Evolutionary conservation across 2,329 filamentous ascomycete genomes (phyloP), one percentile per base, ranked within the genome.

Genomic region (Xylariaceae sp.): DNA sequence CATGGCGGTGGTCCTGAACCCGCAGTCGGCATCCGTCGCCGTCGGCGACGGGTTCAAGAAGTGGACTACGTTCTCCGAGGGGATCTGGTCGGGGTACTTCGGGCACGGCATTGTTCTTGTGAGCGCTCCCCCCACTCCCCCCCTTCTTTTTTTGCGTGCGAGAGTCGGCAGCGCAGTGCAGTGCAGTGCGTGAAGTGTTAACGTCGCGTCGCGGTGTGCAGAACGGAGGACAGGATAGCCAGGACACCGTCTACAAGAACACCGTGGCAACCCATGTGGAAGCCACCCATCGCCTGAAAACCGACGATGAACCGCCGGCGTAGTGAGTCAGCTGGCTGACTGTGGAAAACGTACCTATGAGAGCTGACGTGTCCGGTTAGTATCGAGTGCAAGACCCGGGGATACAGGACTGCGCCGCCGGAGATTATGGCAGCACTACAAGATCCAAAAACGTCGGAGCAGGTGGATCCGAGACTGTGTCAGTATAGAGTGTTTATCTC

Each of bases 341-440:
- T 14, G 7, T 32, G 19, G 42, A 20, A 14, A 14, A 21, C 32
- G 26, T 20, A 48, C 21, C 20, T 14, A 1, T 20, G 21, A 18
- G 23, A 3, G 12, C 37, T 60, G 12, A 62, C 44, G 7, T 20
- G 5, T 12, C 6, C 9, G 40, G 26, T n/a, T 29, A 71, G 69
- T 40, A 70, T 71, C 41, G 69, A 71, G 40, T 70, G 67, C 46
- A 70, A 67, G 44, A 59, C 60, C 1, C 54, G 54, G 19, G 68
- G 67, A 6, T 65, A 64, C 32, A 56, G 59, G 32, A 69, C 60
- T 0, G 68, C 66, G 1, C 52, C 66, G 18, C 46, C 59, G 3
- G 63, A 65, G 20, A 16, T 68, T 18, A 62, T 68, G 58, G 54
- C 61, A 41, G 59, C 56, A 10, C 58, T 70, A 5, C 60, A 62